Conservation (phyloP, 1,284 basidiomycete species). For the Fomitopsis pinicola region DNA sequence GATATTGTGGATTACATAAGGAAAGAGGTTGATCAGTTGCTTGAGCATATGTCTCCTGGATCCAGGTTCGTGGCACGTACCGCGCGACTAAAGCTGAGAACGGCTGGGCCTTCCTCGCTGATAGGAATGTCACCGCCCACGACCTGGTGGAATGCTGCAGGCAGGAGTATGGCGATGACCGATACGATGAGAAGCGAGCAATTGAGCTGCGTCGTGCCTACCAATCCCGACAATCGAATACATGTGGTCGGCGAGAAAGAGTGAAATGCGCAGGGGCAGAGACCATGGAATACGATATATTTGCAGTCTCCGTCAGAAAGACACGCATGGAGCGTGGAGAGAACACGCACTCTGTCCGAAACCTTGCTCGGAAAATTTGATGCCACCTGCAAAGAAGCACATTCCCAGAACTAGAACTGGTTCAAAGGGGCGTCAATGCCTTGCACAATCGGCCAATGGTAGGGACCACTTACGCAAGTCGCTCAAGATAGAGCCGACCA, state of each 20-base stretch:
- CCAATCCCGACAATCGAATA: not conserved
- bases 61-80: constrained; percentile 37
- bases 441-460: not conserved
- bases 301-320: not conserved
- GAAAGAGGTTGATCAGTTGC: constrained; percentile 4
- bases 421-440: not conserved
- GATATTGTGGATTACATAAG: not conserved
- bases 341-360: constrained; percentile 57
- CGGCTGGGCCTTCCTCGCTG: constrained; percentile 37
- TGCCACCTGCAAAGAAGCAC: constrained; percentile 73
- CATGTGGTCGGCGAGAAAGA: not conserved
- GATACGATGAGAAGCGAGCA: constrained; percentile 76
- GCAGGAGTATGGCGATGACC: constrained; percentile 78
- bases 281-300: not conserved
- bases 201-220: constrained; percentile 76
- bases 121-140: constrained; percentile 21
- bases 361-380: constrained; percentile 67
- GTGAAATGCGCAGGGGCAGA: not conserved
- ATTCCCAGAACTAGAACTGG: constrained; percentile 79
- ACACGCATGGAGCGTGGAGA: not conserved
- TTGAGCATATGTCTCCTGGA: not conserved
- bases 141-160: constrained; percentile 52
- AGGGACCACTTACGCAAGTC: constrained; percentile 54
- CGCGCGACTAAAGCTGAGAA: constrained; percentile 76
- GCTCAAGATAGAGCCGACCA: constrained; percentile 79